Percentiles rank a stretch among this genome's conserved stretches.
phyloP scores from a whole-genome alignment of 768 basidiomycete species.

The Russula abietina region DNA sequence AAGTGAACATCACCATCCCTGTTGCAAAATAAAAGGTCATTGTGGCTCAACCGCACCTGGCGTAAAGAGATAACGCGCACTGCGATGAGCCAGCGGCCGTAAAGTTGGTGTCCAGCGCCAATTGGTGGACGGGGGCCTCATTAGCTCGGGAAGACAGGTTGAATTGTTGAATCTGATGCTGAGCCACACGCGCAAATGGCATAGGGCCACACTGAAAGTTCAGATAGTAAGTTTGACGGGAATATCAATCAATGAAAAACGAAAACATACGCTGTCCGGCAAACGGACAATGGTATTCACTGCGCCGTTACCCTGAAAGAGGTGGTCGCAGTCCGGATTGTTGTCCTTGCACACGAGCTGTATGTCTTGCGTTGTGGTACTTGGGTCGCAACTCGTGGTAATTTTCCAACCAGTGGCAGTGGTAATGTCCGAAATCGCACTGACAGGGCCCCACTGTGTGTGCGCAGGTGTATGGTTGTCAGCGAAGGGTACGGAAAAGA shows the following conservation, averaged over 20 bases:
- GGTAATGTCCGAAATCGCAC: constrained; percentile 20
- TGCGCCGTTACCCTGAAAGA: constrained; percentile 19
- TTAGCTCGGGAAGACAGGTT: neutral
- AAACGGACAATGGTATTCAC: constrained; percentile 25
- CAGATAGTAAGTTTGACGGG: neutral
- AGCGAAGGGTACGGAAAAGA: neutral
- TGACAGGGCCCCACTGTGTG: constrained; percentile 10
- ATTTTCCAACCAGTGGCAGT: constrained; percentile 7
- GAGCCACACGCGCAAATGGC: constrained; percentile 4
- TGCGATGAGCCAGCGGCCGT: neutral
- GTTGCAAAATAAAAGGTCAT: neutral
- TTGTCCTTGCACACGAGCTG: constrained; percentile 4
- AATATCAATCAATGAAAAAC: neutral
- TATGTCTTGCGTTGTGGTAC: neutral
- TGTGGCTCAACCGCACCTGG: neutral
- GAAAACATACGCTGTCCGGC: constrained; percentile 12
- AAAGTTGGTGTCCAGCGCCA: neutral
- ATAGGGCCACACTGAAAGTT: constrained; percentile 1
- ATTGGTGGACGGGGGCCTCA: neutral
- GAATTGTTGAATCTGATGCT: neutral
- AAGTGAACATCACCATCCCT: neutral
- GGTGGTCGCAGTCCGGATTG: constrained; percentile 19
- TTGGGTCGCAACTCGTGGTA: constrained; percentile 4
- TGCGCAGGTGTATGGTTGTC: neutral
- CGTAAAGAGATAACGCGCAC: neutral